Evolutionary conservation across 208 protist genomes (phyloP).

Genomic region (Ichthyophonus hoferi): DNA sequence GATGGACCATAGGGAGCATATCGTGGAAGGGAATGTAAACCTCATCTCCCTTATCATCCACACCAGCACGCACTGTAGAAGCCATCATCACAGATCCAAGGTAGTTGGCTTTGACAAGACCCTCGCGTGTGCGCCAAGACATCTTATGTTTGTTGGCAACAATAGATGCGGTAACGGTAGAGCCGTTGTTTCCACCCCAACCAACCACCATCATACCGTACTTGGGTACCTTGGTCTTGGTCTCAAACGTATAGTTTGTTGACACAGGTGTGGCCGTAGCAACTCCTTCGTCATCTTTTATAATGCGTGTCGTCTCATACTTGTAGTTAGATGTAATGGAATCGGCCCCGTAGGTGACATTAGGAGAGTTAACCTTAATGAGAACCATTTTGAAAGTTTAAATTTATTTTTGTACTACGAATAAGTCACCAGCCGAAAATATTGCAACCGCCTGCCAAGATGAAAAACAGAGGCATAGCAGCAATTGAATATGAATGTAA

Average conservation of each 20-base stretch:
- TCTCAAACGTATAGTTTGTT: conserved; percentile 74
- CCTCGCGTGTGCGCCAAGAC: conserved; percentile 83
- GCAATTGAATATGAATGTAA: too few species aligned
- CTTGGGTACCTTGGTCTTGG: conserved; percentile 72
- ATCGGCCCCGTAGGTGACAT: conserved; percentile 66
- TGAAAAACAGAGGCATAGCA: background rate
- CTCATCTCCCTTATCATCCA: conserved; percentile 76
- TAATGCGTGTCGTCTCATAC: conserved; percentile 74
- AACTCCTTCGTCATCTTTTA: conserved; percentile 47
- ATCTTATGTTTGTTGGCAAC: conserved; percentile 86
- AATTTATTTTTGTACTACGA: background rate
- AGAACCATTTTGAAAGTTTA: background rate
- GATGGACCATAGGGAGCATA: conserved; percentile 91
- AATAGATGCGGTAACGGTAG: conserved; percentile 90
- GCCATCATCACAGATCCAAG: conserved; percentile 92
- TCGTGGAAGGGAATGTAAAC: conserved; percentile 82
- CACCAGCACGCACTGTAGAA: conserved; percentile 85
- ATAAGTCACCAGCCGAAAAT: conserved; percentile 1
- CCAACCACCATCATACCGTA: conserved; percentile 78
- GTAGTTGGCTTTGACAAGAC: conserved; percentile 87
- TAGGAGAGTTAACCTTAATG: conserved; percentile 23
- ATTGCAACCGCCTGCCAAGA: background rate
- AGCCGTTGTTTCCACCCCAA: conserved; percentile 96
- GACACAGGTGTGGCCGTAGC: conserved; percentile 69
- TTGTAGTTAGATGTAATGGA: conserved; percentile 72